Evolutionary conservation across 169 alveolate species (phyloP).

Genomic region (Eimeria brunetti): DNA sequence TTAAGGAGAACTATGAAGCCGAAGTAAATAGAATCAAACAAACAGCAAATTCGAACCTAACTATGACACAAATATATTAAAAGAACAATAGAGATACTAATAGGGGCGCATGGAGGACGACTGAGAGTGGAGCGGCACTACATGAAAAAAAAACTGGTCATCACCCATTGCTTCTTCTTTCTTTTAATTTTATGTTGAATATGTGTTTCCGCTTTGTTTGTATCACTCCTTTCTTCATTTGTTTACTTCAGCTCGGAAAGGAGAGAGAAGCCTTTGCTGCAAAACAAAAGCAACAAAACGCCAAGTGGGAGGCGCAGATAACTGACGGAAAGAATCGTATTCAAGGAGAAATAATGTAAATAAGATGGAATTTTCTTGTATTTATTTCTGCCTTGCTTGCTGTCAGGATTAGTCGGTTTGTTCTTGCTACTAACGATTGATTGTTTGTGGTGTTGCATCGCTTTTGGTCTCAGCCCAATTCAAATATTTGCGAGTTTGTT

Average conservation of each 20-base stretch:
- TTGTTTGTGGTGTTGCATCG: too few species aligned
- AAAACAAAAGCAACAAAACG: conserved; percentile 2
- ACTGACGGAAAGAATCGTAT: conserved; percentile 3
- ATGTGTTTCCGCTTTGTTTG: background rate
- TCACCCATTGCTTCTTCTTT: background rate
- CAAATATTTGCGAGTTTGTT: background rate
- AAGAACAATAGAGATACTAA: too few species aligned
- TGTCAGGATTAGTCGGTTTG: background rate
- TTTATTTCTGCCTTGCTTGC: background rate
- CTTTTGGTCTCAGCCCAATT: background rate
- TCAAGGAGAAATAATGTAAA: background rate
- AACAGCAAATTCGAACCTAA: background rate
- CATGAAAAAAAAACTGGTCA: background rate
- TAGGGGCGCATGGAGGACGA: too few species aligned
- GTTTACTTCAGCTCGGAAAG: background rate
- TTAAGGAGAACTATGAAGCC: conserved; percentile 14
- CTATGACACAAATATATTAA: background rate
- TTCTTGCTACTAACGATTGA: too few species aligned
- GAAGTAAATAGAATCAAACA: background rate
- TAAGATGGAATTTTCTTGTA: background rate
- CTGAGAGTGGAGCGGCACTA: too few species aligned
- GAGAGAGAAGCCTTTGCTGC: background rate
- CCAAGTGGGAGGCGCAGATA: conserved; percentile 26
- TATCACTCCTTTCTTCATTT: background rate
- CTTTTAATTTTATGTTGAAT: background rate